These are phyloP conservation scores for Penicillium sp. DNA, from an alignment of 2,329 filamentous ascomycete genomes.

Conservation along the genomic window DNA sequence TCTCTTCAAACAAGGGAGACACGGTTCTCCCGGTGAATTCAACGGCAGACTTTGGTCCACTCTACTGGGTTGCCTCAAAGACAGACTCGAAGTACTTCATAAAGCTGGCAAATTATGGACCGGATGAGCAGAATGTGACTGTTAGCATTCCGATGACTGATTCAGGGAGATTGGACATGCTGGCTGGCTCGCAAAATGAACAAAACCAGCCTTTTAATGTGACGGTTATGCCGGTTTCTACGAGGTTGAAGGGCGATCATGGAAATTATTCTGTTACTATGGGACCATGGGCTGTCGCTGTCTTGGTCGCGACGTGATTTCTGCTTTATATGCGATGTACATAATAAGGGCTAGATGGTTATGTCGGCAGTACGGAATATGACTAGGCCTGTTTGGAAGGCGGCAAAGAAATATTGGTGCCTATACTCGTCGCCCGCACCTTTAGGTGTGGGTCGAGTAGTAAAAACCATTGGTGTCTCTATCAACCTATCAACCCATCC, in stretches of 20 bases:
- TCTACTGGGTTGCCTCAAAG: conserved; percentile 35
- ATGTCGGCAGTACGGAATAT: no score
- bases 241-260: conserved; percentile 6
- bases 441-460: no score
- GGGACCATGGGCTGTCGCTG: conserved; percentile 25
- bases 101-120: conserved; percentile 33
- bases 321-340: no score
- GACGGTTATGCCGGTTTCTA: conserved; percentile 12
- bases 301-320: conserved; percentile 19
- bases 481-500: no score
- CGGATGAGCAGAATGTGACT: conserved; percentile 20
- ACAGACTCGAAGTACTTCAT: conserved; percentile 22
- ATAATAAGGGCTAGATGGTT: no score
- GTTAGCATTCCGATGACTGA: conserved; percentile 24
- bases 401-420: no score
- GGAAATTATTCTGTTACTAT: conserved; percentile 23
- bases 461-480: no score
- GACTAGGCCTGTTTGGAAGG: no score
- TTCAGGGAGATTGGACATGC: conserved; percentile 22
- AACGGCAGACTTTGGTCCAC: conserved; percentile 25
- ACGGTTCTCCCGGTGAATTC: conserved; percentile 30
- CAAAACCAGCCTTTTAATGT: conserved; percentile 21
- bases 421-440: no score
- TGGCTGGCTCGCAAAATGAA: conserved; percentile 19
- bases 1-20: conserved; percentile 30